phyloP scores from a whole-genome alignment of 176 grass and related monocot genomes.

The Rhynchospora pubera region DNA sequence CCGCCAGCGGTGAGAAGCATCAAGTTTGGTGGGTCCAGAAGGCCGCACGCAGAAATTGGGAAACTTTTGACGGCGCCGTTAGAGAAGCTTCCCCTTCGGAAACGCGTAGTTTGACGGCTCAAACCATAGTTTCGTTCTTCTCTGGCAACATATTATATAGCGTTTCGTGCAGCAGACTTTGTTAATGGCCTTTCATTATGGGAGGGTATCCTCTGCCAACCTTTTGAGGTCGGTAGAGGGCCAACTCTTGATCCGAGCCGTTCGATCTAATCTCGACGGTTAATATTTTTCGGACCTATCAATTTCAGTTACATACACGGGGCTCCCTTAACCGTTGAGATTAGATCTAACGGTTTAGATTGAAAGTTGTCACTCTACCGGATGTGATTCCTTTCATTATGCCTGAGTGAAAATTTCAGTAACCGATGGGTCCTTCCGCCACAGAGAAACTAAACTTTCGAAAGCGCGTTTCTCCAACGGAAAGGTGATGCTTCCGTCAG shows the following conservation, averaged over 20 bases:
- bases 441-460: neutral
- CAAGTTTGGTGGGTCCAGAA: neutral
- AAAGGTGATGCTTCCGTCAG: constrained; percentile 14
- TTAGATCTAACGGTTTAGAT: no score
- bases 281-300: no score
- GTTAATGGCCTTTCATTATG: neutral
- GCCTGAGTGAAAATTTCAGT: neutral
- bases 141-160: neutral
- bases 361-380: no score
- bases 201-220: no score
- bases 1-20: neutral
- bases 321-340: no score
- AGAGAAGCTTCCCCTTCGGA: constrained; percentile 28
- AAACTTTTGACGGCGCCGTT: constrained; percentile 21
- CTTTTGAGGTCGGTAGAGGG: no score
- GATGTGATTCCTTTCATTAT: neutral
- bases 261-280: no score
- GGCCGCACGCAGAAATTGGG: neutral
- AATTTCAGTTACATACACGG: no score
- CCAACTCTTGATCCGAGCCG: no score
- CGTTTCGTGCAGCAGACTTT: neutral
- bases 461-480: constrained; percentile 10
- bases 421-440: neutral
- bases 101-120: neutral
- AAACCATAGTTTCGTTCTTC: neutral